Evolutionary conservation across 2,329 filamentous ascomycete genomes (phyloP), one percentile per base, ranked within the genome.

Genomic region (Colletotrichum gigasporum): DNA sequence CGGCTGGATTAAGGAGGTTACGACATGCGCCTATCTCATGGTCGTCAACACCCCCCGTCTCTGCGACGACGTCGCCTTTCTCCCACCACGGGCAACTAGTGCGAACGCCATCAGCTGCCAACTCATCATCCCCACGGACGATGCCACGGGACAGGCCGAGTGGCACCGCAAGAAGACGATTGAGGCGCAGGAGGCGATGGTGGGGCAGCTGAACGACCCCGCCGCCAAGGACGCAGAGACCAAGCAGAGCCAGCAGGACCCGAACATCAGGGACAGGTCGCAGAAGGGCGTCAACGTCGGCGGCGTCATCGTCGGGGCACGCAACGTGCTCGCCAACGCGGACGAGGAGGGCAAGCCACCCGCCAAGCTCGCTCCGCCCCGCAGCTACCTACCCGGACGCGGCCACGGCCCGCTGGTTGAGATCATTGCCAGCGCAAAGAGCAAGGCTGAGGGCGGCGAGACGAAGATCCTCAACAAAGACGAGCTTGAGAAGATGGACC

Each of bases 1-100:
- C 71, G 91, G 90, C 42, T 94, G 93, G 88, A 96, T 97, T 78
- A 97, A 97, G 76, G 94, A 97, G 75, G 88, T 95, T 1, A 91
- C 91, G 3, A 97, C 93, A 10, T 97, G 94, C 79, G 89, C 93
- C 11, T 97, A 97, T 74, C 83, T 97, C 56, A 97, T 97, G 94
- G 88, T 97, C 30, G 87, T 97, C 67, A 91, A 97, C 74, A 97
- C 94, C 0, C 93, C 94, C 0, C 89, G 93, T 1, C 87, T 97
- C 11, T 97, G 94, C 79, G 88, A 91, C 73, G 94, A 97, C 69
- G 87, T 93, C 9, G 93, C 93, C 9, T 97, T 97, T 75, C 82
- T 91, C 56, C 94, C 94, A 0, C 92, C 93, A 0, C 88, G 91
- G 70, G 90, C 93, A 66, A 91, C 91, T 57, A 87, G 87, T 62